Conservation (phyloP, 306 rosid species). For the Lotus japonicus region DNA sequence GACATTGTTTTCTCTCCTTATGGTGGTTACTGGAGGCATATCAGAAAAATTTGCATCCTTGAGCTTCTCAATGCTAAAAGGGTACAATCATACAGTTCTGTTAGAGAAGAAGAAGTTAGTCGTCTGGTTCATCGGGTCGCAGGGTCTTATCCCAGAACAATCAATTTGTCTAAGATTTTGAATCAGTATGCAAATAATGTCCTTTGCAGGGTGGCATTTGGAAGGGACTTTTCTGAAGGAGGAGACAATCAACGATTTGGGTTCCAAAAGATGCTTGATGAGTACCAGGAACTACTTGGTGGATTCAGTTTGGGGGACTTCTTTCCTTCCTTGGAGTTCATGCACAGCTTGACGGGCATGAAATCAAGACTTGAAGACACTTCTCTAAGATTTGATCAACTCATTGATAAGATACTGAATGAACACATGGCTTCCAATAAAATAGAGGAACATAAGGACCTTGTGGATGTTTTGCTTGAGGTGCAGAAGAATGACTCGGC, state of each 20-base stretch:
- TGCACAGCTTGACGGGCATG: constrained; percentile 50
- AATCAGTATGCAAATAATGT: constrained; percentile 47
- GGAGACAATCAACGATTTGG: constrained; percentile 34
- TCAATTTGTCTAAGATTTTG: constrained; percentile 39
- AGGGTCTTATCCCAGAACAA: constrained; percentile 29
- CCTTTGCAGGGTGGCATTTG: constrained; percentile 47
- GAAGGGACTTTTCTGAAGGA: constrained; percentile 49
- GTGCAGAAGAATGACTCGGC: constrained; percentile 32
- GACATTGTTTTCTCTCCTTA: constrained; percentile 50
- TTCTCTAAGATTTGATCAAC: constrained; percentile 36
- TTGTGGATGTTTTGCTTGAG: constrained; percentile 57
- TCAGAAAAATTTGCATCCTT: constrained; percentile 52
- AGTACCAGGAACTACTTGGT: constrained; percentile 53
- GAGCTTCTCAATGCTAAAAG: constrained; percentile 50
- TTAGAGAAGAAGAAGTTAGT: constrained; percentile 53
- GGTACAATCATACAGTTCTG: constrained; percentile 36
- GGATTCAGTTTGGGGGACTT: constrained; percentile 68
- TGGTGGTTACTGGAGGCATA: constrained; percentile 60
- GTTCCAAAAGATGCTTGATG: constrained; percentile 57
- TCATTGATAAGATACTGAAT: constrained; percentile 45
- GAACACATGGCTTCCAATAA: constrained; percentile 43
- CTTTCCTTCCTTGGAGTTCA: constrained; percentile 66
- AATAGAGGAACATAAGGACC: constrained; percentile 41
- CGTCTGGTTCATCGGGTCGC: constrained; percentile 29
- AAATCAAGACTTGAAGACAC: constrained; percentile 47